Base-by-base conservation (phyloP, 1,284 basidiomycete genomes). In the Ceratobasidium sp. region DNA sequence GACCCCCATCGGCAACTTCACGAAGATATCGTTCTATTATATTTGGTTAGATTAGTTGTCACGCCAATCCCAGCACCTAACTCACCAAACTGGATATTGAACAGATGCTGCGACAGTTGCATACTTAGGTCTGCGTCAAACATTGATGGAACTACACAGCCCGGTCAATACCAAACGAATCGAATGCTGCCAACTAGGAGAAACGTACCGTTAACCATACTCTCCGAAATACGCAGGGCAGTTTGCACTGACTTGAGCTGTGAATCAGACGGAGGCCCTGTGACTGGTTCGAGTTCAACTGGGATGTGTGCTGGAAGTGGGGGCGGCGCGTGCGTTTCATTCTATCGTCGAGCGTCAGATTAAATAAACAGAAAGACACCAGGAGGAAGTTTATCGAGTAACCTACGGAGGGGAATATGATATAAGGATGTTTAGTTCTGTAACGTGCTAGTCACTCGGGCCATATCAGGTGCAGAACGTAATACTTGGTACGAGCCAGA, bases 51-150 rank as follows among this genome's bases (percentile, higher is more conserved):
- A 37, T 3, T 11, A 29, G 19, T 32, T 15, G 17, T 61, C 6
- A 37, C 13, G 37, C 17, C 9, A 19, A 17, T 8, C 57, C 25
- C 5, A 37, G 32, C 5, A 34, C 13, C 6, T 5, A 17, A 65
- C 62, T 49, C 7, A 65, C 62, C 62, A 22, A 65, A 44, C 22
- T 65, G 62, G 29, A 65, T 43, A 65, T 65, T 22, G 19, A 65
- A 65, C 15, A 70, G 32, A 22, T 70, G 67, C 54, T 70, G 67
- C 9, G 67, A 70, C 9, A 70, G n/a, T 15, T 70, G 2, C 67
- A 70, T 70, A 19, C 40, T 70, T 19, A 70, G n/a, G 37, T 70
- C 43, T 22, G 52, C 34, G 22, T 59, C 40, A 40, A 56, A 70
- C 52, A 59, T 57, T 19, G 67, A 70, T 6, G 67, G 54, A 56